Percentiles rank a stretch among this genome's conserved stretches.
Evolutionary conservation across 1,284 basidiomycete genomes (phyloP).

Genomic region (Anthracocystis panici-leucophaei): DNA sequence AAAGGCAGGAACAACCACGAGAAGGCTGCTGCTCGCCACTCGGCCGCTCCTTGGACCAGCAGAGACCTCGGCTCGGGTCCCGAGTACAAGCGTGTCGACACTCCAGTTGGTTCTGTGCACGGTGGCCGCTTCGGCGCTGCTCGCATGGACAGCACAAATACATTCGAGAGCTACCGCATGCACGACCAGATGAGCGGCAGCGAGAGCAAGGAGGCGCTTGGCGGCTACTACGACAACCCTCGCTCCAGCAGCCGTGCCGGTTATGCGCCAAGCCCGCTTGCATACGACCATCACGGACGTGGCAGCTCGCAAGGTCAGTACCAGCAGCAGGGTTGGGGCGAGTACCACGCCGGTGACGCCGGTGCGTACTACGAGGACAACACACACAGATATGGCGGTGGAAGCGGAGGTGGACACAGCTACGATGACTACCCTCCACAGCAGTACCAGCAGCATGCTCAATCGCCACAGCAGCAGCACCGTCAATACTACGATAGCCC

Average conservation of each 20-base stretch:
- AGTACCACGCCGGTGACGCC: slow-evolving; percentile 61
- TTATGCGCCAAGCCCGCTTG: slow-evolving; percentile 40
- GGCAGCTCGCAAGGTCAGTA: slow-evolving; percentile 29
- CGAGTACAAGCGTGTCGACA: slow-evolving; percentile 65
- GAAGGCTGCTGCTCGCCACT: slow-evolving; percentile 34
- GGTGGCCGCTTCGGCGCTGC: slow-evolving; percentile 45
- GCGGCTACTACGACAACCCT: slow-evolving; percentile 59
- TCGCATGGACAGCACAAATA: slow-evolving; percentile 45
- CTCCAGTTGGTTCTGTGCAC: slow-evolving; percentile 48
- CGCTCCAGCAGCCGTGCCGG: slow-evolving; percentile 40
- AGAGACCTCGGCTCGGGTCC: slow-evolving; percentile 46
- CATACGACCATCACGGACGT: slow-evolving; percentile 32
- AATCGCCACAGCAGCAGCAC: slow-evolving; percentile 33
- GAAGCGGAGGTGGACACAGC: slow-evolving; percentile 13
- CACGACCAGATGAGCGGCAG: slow-evolving; percentile 47
- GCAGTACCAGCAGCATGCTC: slow-evolving; percentile 22
- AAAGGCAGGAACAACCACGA: slow-evolving; percentile 35
- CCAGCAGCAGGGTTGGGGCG: slow-evolving; percentile 63
- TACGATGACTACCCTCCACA: slow-evolving; percentile 43
- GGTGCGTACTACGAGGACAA: slow-evolving; percentile 62
- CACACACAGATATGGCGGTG: slow-evolving; percentile 44
- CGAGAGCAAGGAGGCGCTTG: slow-evolving; percentile 52
- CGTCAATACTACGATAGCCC: slow-evolving; percentile 41
- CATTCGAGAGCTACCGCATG: slow-evolving; percentile 64
- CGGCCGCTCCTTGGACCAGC: slow-evolving; percentile 46